Conservation (phyloP, 1,139 yeast species). For the Geotrichum restrictum region DNA sequence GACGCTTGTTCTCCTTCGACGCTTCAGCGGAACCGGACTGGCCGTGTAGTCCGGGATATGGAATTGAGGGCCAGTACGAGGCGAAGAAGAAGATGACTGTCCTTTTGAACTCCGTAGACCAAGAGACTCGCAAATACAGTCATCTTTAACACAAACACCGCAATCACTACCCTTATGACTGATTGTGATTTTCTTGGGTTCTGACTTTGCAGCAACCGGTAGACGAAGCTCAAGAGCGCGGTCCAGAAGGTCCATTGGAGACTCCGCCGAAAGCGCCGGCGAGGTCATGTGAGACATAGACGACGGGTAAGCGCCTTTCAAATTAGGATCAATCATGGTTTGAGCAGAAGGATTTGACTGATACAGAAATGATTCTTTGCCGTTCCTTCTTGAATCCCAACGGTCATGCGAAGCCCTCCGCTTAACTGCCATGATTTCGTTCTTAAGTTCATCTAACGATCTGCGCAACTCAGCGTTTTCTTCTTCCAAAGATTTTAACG, state of each 20-base stretch:
- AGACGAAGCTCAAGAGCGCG: constrained; percentile 40
- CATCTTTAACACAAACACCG: constrained; percentile 65
- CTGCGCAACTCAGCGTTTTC: constrained; percentile 29
- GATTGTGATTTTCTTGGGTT: constrained; percentile 1
- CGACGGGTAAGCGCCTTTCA: neutral
- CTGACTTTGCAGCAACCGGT: constrained; percentile 32
- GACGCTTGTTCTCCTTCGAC: constrained; percentile 6
- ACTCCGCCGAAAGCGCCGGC: constrained; percentile 40
- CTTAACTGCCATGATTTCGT: constrained; percentile 22
- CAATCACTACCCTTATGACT: constrained; percentile 44
- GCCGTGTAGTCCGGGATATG: constrained; percentile 8
- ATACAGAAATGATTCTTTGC: neutral
- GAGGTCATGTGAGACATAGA: constrained; percentile 36
- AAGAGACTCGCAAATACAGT: constrained; percentile 64
- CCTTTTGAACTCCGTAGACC: constrained; percentile 38
- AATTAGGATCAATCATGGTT: neutral
- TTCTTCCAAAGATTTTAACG: constrained; percentile 38
- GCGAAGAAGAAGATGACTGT: neutral
- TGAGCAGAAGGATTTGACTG: neutral
- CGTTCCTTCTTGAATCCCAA: neutral
- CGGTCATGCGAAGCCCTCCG: neutral
- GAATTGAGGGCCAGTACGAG: neutral
- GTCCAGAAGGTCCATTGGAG: constrained; percentile 39
- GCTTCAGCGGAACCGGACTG: constrained; percentile 17
- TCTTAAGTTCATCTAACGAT: constrained; percentile 22